Evolutionary conservation across 371 early-diverging fungal species (phyloP).

Genomic region (Apophysomyces elegans): DNA sequence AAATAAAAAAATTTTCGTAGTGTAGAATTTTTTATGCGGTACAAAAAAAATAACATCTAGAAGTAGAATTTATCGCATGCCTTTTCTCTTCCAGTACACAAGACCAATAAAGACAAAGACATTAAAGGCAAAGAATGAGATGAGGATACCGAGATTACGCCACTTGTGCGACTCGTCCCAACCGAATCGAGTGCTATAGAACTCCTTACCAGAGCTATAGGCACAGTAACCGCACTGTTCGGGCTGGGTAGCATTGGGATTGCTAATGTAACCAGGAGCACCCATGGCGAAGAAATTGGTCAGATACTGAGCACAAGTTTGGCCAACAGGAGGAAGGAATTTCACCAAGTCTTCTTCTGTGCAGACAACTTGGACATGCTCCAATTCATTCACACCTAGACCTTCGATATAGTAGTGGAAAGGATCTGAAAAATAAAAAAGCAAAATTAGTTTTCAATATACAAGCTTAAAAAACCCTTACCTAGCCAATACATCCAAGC

Average conservation of each 20-base stretch:
- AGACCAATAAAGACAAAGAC: slow-evolving; percentile 34
- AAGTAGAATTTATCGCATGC: slow-evolving; percentile 22
- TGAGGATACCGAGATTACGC: slow-evolving; percentile 65
- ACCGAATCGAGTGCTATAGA: slow-evolving; percentile 25
- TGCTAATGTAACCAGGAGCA: slow-evolving; percentile 59
- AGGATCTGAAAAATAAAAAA: slow-evolving; percentile 43
- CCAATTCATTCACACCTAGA: slow-evolving; percentile 66
- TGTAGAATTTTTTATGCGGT: neutral
- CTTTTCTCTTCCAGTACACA: slow-evolving; percentile 26
- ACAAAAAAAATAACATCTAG: slow-evolving; percentile 1
- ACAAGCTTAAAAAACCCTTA: neutral
- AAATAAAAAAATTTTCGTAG: neutral
- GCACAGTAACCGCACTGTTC: slow-evolving; percentile 64
- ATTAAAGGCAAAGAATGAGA: slow-evolving; percentile 57
- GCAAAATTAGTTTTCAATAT: neutral
- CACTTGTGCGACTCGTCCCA: slow-evolving; percentile 59
- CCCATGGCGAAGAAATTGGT: slow-evolving; percentile 43
- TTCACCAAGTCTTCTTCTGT: slow-evolving; percentile 42
- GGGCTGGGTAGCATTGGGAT: slow-evolving; percentile 41
- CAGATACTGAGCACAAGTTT: slow-evolving; percentile 62
- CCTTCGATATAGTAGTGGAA: slow-evolving; percentile 74
- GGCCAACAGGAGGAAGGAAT: slow-evolving; percentile 59
- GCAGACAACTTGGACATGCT: slow-evolving; percentile 52
- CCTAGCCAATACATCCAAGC: slow-evolving; percentile 70
- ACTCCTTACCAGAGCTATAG: slow-evolving; percentile 58